Percentiles rank a stretch among this genome's conserved stretches.
phyloP scores from a whole-genome alignment of 2,329 filamentous ascomycete species.

The Aspergillus floridensis region DNA sequence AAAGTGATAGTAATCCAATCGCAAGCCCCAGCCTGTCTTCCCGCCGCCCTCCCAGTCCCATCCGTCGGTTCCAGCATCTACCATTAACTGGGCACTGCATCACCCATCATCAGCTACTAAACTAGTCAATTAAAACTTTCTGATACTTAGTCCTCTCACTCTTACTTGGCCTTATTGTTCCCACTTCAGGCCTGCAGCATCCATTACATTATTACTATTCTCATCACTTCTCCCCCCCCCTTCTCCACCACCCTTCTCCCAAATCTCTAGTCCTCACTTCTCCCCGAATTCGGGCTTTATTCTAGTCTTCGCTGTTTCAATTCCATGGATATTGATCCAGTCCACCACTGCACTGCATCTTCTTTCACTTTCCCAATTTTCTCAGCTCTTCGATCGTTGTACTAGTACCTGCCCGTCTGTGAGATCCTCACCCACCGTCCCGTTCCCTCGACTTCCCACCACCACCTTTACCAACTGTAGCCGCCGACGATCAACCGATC shows the following conservation, averaged over 20 bases:
- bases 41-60: too few relatives aligned
- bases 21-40: not conserved
- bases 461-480: not conserved
- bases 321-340: not conserved
- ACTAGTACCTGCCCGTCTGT: not conserved
- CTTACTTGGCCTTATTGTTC: not conserved
- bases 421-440: not conserved
- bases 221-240: not conserved
- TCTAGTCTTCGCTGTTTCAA: not conserved
- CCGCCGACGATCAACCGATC: slow-evolving; percentile 3
- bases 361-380: not conserved
- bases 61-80: not conserved
- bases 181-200: not conserved
- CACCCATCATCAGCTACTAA: too few relatives aligned
- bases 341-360: not conserved
- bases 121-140: too few relatives aligned
- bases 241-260: not conserved
- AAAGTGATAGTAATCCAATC: not conserved
- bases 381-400: not conserved
- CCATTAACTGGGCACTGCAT: not conserved
- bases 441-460: not conserved
- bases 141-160: too few relatives aligned
- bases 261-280: not conserved
- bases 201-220: not conserved
- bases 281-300: not conserved